Percentiles rank a stretch among this genome's conserved stretches.
phyloP scores from a whole-genome alignment of 164 flowering plant species.

The grape (Vitis vinifera) region ASM3070453v1 NC_081821.1:9392501-9393000 shows the following conservation, averaged over 20 bases:
- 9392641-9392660: no score
- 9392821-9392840: conserved; percentile 43
- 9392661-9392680: no score
- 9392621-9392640: no score
- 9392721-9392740: conserved; percentile 52
- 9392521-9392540: conserved; percentile 29
- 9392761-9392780: conserved; percentile 44
- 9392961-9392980: conserved; percentile 24
- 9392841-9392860: conserved; percentile 34
- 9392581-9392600: background rate
- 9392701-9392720: background rate
- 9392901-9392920: conserved; percentile 52
- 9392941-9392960: conserved; percentile 32
- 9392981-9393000: conserved; percentile 46
- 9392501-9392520: conserved; percentile 33
- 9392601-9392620: no score
- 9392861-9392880: conserved; percentile 40
- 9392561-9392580: no score
- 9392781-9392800: conserved; percentile 22
- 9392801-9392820: conserved; percentile 56
- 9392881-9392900: conserved; percentile 31
- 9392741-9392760: conserved; percentile 58
- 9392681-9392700: no score
- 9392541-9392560: conserved; percentile 5
- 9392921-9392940: conserved; percentile 52